Evolutionary conservation across 2,329 filamentous ascomycete genomes (phyloP), one percentile per base, ranked within the genome.

Genomic region (Tolypocladium tropicale): DNA sequence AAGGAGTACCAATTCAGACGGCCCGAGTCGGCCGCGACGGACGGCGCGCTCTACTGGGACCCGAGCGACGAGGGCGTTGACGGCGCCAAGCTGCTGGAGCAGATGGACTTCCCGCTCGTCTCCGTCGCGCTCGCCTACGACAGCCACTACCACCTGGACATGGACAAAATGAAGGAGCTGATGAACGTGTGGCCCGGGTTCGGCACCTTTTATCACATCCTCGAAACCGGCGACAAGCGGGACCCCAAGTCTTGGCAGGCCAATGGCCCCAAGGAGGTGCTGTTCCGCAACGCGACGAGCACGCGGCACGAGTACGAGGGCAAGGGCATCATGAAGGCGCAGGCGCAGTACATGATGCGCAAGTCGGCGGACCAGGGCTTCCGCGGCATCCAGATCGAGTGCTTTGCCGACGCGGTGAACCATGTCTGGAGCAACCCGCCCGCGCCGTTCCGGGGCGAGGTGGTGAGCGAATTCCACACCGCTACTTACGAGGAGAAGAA

Each of bases 41-140:
- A 59, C 16, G 66, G 67, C 11, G 60, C 56, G 43, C 60, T 70
- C n/a, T 64, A 64, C 58, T 70, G 66, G 66, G 57, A 67, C 25
- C n/a, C 43, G 10, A 52, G 33, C 6, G 39, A 63, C 41, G 25
- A 53, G 7, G 34, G 28, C 0, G 50, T 53, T 9, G 58, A 59
- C 6, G 53, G 23, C 1, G 59, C 60, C n/a, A 55, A 57, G 57
- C 60, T 68, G 30, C 61, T 66, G 2, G 63, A 63, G 54, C 61
- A 63, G 50, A 70, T 70, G 67, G 67, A 68, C 52, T 69, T 70
- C 52, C 66, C 66, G 1, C 60, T 68, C 10, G 66, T 67, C 2
- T 67, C 63, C 11, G 54, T 70, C 25, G 67, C 66, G 2, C 57
- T 69, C 21, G 60, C 65, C 4, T 68, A 63, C 53, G 67, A 70